Conservation (phyloP, 257 asterid species). For the Solanum virginianum region DNA sequence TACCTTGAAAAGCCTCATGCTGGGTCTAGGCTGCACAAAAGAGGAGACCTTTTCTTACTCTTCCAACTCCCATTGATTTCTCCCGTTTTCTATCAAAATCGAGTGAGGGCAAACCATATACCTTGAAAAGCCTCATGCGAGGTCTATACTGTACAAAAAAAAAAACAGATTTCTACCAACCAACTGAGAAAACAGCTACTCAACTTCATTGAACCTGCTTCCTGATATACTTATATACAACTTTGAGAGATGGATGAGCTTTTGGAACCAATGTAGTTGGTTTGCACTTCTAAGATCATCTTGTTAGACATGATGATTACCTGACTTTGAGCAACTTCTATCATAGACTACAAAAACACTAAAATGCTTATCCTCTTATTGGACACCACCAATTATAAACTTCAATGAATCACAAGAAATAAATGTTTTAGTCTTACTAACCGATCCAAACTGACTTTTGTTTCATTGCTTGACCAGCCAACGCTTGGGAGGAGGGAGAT, state of each 20-base stretch:
- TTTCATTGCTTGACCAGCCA: conserved; percentile 38
- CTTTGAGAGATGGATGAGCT: background rate
- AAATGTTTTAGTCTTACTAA: background rate
- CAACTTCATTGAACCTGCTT: background rate
- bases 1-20: background rate
- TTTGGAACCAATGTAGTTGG: background rate
- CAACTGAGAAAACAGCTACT: background rate
- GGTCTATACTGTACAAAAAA: background rate
- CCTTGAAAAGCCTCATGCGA: background rate
- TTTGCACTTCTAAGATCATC: background rate
- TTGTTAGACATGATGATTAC: background rate
- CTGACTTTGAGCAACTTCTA: background rate
- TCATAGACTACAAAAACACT: background rate
- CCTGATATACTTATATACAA: background rate
- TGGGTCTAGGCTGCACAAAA: background rate
- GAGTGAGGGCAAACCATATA: background rate
- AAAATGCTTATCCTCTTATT: background rate
- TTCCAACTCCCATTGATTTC: background rate
- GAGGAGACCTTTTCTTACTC: background rate
- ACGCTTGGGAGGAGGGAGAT: conserved; percentile 99
- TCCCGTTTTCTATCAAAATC: background rate
- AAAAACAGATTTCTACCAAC: background rate
- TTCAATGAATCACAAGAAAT: background rate
- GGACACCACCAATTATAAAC: background rate
- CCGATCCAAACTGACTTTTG: background rate